Base-by-base conservation (phyloP, 805 yeast genomes). In the Candida oleophila region DNA sequence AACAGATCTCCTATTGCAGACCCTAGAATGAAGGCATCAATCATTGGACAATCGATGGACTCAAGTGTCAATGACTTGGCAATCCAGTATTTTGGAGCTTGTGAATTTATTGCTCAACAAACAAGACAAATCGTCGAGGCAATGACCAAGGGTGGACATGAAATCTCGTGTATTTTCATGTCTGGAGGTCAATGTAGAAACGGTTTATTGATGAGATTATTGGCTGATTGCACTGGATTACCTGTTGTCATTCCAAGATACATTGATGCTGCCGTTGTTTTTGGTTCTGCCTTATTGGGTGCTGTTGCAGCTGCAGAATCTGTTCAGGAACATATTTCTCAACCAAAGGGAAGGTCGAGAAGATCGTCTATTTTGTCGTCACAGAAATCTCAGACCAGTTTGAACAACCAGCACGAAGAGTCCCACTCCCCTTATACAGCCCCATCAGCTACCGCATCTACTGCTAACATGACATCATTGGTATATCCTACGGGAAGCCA, bases 1-100 rank as follows among this genome's bases (percentile, higher is more conserved):
- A 94, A 94, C 70, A 77, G 99, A 64, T 88, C 96, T 1, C 99
- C 99, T n/a, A 84, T 94, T 55, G 97, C 98, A 11, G 97, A 94
- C 60, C 90, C 96, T 8, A 71, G 76, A 47, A 94, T 94, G 99
- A 79, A 87, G 47, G 97, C 97, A 9, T 80, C 91, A 2, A 85
- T 94, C 49, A 85, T 90, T 54, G 99, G 99, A 2, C 90, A 87
- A 59, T 81, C 92, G 2, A 89, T 94, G 96, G 98, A 94, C 63
- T 71, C 79, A 9, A 83, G 96, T 0, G 72, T 94, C 37, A 89
- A 90, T 56, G 89, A 87, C 51, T 73, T 94, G 55, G 97, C 97
- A 0, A 64, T 89, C 49, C 85, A 82, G 55, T 94, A 94, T 62
- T 77, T 91, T 42, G 97, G 88, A 15, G 96, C 98, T 3, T 89